These are phyloP conservation scores for Backusella tarrabulga DNA, from an alignment of 192 early-diverging fungal genomes.

Conservation along the genomic window DNA sequence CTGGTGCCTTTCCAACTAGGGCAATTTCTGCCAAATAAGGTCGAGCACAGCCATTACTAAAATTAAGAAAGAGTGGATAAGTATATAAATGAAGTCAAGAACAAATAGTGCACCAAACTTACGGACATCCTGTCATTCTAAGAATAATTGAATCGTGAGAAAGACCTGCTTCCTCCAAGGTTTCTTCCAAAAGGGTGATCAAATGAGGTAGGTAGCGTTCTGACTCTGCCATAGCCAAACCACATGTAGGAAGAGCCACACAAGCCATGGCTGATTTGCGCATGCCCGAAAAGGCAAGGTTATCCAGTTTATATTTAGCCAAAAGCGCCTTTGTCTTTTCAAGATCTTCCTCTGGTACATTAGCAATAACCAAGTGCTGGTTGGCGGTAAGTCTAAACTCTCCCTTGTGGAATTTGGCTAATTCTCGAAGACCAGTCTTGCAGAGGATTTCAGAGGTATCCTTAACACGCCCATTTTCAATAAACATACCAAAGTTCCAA, in stretches of 20 bases:
- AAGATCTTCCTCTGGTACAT: slow-evolving; percentile 72
- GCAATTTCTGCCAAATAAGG: slow-evolving; percentile 94
- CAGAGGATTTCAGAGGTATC: slow-evolving; percentile 67
- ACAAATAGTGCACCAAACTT: background rate
- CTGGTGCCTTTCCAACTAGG: slow-evolving; percentile 92
- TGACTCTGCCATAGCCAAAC: slow-evolving; percentile 93
- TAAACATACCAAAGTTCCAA: slow-evolving; percentile 84
- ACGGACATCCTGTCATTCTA: slow-evolving; percentile 95
- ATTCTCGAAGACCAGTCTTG: slow-evolving; percentile 75
- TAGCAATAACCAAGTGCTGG: slow-evolving; percentile 83
- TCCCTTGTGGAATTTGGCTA: slow-evolving; percentile 75
- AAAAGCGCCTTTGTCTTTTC: slow-evolving; percentile 64
- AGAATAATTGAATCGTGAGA: slow-evolving; percentile 86
- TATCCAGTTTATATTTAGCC: slow-evolving; percentile 76
- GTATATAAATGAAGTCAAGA: too few species aligned
- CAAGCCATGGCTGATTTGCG: slow-evolving; percentile 92
- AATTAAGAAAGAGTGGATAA: background rate
- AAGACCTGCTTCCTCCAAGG: slow-evolving; percentile 79
- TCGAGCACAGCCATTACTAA: slow-evolving; percentile 84
- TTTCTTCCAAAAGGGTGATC: slow-evolving; percentile 72
- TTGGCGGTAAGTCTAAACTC: slow-evolving; percentile 91
- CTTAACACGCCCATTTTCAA: slow-evolving; percentile 91
- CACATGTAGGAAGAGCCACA: slow-evolving; percentile 92
- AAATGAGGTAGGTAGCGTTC: slow-evolving; percentile 91
- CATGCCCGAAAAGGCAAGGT: slow-evolving; percentile 73